These are phyloP conservation scores for Colletotrichum sp. DNA, from an alignment of 2,329 filamentous ascomycete genomes.

Conservation along the genomic window DNA sequence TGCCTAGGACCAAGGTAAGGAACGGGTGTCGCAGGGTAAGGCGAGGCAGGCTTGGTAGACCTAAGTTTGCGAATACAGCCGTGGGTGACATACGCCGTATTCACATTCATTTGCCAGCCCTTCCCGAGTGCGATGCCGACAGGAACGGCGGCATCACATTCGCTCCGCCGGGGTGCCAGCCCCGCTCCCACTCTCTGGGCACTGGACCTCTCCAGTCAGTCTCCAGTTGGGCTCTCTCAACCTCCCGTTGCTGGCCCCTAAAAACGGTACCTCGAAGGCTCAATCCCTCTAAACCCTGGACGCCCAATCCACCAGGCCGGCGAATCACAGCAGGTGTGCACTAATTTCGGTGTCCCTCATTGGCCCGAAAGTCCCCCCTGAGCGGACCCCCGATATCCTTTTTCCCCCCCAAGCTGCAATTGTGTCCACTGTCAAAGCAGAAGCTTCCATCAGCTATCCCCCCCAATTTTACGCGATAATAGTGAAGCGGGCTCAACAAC, in stretches of 20 bases:
- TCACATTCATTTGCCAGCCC: not conserved
- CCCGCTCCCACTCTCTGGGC: not conserved
- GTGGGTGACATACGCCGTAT: not conserved
- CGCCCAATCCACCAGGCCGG: not conserved
- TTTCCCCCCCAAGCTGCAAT: conserved; percentile 1
- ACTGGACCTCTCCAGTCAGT: not conserved
- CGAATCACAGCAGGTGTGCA: conserved; percentile 15
- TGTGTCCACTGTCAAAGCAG: conserved; percentile 4
- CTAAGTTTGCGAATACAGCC: not conserved
- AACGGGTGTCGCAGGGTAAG: not conserved
- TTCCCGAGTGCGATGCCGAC: conserved; percentile 13
- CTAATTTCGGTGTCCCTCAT: conserved; percentile 12
- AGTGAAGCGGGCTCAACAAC: conserved; percentile 21
- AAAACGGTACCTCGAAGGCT: not conserved
- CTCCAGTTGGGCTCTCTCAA: not conserved
- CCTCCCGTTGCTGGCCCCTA: not conserved
- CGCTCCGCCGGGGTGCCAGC: not conserved
- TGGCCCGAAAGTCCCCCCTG: not conserved
- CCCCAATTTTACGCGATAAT: conserved; percentile 16
- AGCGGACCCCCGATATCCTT: conserved; percentile 3
- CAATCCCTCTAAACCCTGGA: not conserved
- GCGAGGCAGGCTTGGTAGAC: not conserved
- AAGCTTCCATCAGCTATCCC: conserved; percentile 13
- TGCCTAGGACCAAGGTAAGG: not conserved
- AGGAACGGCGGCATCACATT: not conserved